Conservation (phyloP, 192 early-diverging fungal species). For the Linnemannia schmuckeri region DNA sequence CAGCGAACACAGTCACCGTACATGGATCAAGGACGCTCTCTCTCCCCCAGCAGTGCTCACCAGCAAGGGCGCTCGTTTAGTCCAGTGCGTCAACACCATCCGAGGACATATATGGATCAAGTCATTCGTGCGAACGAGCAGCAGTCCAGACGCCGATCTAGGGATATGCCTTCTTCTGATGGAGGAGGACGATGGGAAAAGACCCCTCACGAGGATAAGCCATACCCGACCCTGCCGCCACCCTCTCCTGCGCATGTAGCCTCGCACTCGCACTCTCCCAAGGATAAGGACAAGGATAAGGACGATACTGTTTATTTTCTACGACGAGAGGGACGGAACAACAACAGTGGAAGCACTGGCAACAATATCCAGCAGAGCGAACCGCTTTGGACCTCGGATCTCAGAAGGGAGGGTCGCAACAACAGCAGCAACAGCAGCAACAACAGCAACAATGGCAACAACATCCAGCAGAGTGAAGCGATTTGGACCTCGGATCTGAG, state of each 20-base stretch:
- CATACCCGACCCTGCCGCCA: slow-evolving; percentile 26
- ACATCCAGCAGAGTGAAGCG: not conserved
- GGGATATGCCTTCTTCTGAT: slow-evolving; percentile 11
- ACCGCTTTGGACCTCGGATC: not conserved
- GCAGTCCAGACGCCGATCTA: slow-evolving; percentile 12
- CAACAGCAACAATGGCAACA: not conserved
- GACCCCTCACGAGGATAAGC: slow-evolving; percentile 45
- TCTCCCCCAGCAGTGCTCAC: slow-evolving; percentile 6
- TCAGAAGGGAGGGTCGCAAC: not conserved
- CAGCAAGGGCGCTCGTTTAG: slow-evolving; percentile 21
- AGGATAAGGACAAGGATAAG: slow-evolving; percentile 9
- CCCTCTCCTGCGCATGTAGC: not conserved
- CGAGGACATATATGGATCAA: slow-evolving; percentile 49
- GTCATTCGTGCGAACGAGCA: slow-evolving; percentile 11
- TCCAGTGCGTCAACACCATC: not conserved
- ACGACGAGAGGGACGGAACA: slow-evolving; percentile 27
- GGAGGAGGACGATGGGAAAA: slow-evolving; percentile 50
- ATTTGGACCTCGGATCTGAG: not conserved
- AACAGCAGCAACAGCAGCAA: not conserved
- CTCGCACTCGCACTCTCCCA: not conserved
- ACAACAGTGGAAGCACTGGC: not conserved
- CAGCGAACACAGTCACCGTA: slow-evolving; percentile 16
- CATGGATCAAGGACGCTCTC: slow-evolving; percentile 14
- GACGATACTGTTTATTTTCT: slow-evolving; percentile 40
- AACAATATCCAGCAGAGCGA: not conserved